A percentile compares a stretch with the other conserved stretches of the same genome.
Conservation (phyloP, 495 filamentous ascomycete genomes). For the Penicillium egyptiacum region DNA sequence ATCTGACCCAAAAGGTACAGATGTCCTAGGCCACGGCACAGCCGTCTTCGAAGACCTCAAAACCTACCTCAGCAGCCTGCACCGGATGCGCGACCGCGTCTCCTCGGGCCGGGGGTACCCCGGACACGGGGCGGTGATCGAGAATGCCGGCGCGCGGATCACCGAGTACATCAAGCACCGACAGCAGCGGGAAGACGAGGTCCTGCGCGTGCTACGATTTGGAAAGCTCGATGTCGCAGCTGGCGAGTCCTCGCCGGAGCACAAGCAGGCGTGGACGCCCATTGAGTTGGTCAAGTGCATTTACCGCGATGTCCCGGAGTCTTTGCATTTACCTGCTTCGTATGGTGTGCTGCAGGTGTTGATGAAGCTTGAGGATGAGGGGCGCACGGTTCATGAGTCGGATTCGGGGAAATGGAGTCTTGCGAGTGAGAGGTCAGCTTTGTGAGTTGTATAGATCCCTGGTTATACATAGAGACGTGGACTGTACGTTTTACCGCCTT, state of each 20-base stretch:
- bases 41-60: conserved; percentile 84
- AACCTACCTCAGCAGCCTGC: conserved; percentile 69
- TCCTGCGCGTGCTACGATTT: conserved; percentile 63
- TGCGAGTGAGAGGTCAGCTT: conserved; percentile 32
- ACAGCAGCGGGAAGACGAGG: conserved; percentile 74
- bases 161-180: conserved; percentile 82
- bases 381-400: conserved; percentile 52
- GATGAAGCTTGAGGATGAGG: conserved; percentile 66
- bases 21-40: conserved; percentile 91
- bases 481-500: no score
- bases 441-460: conserved; percentile 18
- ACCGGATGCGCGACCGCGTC: conserved; percentile 66
- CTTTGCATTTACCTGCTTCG: conserved; percentile 70
- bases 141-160: conserved; percentile 63
- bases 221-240: conserved; percentile 34
- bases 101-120: conserved; percentile 72
- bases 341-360: conserved; percentile 67
- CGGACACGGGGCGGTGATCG: conserved; percentile 77
- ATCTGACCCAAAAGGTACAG: conserved; percentile 19
- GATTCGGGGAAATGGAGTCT: conserved; percentile 56
- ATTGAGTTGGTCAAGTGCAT: conserved; percentile 85
- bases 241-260: conserved; percentile 37
- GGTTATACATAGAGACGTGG: no score
- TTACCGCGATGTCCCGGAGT: conserved; percentile 75
- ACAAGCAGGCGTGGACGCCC: conserved; percentile 54